Base-by-base conservation (phyloP, 768 basidiomycete genomes). In the Naganishia randhawae region DNA sequence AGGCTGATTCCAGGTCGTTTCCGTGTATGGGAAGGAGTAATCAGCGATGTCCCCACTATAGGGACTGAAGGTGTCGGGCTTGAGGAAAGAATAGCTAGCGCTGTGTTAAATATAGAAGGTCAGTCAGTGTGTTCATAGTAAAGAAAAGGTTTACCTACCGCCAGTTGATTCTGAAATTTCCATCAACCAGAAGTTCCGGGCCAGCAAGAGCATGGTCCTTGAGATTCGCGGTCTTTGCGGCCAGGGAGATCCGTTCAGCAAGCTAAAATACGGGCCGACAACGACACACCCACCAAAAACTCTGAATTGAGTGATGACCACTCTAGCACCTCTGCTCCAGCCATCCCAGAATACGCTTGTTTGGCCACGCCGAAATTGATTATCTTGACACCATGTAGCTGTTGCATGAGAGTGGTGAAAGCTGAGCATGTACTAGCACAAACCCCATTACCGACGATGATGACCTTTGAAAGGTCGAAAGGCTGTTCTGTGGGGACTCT, bases 281-380 rank as follows among this genome's bases (percentile, higher is more conserved):
- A 17, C 10, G 11, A 27, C 2, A 8, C 3, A 29, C 63, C 39
- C 65, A 66, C 51, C 51, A 37, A 86, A 69, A 87, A 83, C 74
- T 86, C 86, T 6, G 83, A 83, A 72, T 86, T 85, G 39, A 87
- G 76, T 71, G 86, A 85, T 13, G 75, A 69, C 85, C 86, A 87
- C 72, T 87, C 86, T 27, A 87, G 72, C 0, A 87, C 86, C 73
- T 87, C 86, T 71, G 86, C 86, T 0, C 86, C 86, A 8, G 85
- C 84, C 85, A 86, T 86, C 14, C 79, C 78, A 5, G 84, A 85
- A 50, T 84, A 83, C 71, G 82, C 84, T 1, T 83, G 89, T 78
- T 95, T 96, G 31, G 93, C 92, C 0, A 93, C 93, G 45, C 93
- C 93, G 72, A 96, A 96, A 76, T 96, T 93, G 42, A 94, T 93